Evolutionary conservation across 129 eudicot genomes (phyloP), one percentile per base, ranked within the genome.

Genomic region (Calendula officinalis): DNA sequence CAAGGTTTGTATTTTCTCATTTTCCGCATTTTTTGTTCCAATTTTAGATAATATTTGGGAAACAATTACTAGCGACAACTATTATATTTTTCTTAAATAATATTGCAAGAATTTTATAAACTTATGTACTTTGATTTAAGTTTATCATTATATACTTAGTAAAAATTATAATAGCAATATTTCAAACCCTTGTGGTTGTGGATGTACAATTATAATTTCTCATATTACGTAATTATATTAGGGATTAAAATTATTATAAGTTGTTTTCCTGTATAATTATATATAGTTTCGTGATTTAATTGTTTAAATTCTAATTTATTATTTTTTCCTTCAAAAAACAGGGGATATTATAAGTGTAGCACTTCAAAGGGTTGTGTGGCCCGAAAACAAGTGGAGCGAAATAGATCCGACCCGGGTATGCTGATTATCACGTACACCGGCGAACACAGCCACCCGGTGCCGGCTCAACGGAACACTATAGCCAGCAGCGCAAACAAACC

Each of bases 361-460:
- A 92, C 95, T 4, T 81, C 82, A 78, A 92, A 92, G 71, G 96
- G 95, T 0, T 92, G 99, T 83, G 48, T 75, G 82, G 99, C 99
- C 71, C 85, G 99, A 48, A 92, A 88, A 79, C 99, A 92, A 85
- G 96, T 92, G 75, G 99, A 92, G 86, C 70, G 96, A n/a, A 83
- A 88, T 66, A 80, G 95, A 82, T 79, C 99, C 76, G 95, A 92
- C 83, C 96, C 99, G 66, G 82, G 65, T 15, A 92, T 83, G 91
- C 77, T 88, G 59, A 83, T 88, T 37, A 79, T 92, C 45, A 85
- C 96, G 5, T 92, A 88, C 68, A 92, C 99, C 37, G 82, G 79
- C 17, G 96, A 92, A 56, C 96, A 92, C 82, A 92, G 69, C 81
- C 96, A 92, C 82, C 96, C 95, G 0, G 73, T 81, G 68, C 99